Evolutionary conservation across 108 stramenopile genomes (phyloP).

Genomic region (Skeletonema potamos): DNA sequence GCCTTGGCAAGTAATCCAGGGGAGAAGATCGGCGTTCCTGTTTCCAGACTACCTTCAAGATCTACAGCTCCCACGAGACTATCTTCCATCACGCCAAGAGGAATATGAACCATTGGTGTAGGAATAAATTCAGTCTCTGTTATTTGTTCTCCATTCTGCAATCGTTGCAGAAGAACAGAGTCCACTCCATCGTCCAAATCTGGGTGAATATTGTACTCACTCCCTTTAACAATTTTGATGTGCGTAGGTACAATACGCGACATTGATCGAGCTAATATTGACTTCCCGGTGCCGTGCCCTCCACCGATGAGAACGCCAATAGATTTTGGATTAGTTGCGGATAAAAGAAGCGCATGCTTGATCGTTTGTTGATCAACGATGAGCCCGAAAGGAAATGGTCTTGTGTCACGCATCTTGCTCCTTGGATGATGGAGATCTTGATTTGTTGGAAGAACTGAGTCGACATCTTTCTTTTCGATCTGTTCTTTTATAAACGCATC

Average conservation of each 20-base stretch:
- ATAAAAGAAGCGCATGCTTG: slow-evolving; percentile 61
- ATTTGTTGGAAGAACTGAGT: neutral
- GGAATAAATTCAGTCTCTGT: slow-evolving; percentile 61
- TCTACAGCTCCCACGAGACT: slow-evolving; percentile 67
- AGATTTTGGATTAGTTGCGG: slow-evolving; percentile 64
- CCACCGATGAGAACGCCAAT: slow-evolving; percentile 73
- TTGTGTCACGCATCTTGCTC: slow-evolving; percentile 12
- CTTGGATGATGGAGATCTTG: neutral
- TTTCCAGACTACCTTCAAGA: slow-evolving; percentile 55
- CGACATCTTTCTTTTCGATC: neutral
- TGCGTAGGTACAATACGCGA: slow-evolving; percentile 54
- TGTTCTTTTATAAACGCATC: neutral
- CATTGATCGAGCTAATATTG: slow-evolving; percentile 61
- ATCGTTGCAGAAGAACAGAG: slow-evolving; percentile 41
- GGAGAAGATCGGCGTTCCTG: slow-evolving; percentile 60
- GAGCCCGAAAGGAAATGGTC: slow-evolving; percentile 67
- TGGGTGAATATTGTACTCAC: slow-evolving; percentile 68
- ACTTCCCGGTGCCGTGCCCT: slow-evolving; percentile 70
- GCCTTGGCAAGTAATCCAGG: slow-evolving; percentile 71
- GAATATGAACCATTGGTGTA: slow-evolving; percentile 69
- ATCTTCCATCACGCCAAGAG: slow-evolving; percentile 75
- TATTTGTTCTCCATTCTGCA: slow-evolving; percentile 31
- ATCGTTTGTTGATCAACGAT: slow-evolving; percentile 70
- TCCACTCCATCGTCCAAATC: slow-evolving; percentile 42
- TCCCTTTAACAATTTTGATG: slow-evolving; percentile 47